Percentiles rank a stretch among this genome's conserved stretches.
phyloP scores from a whole-genome alignment of 192 early-diverging fungal species.

The Chytriomyces confervae region DNA sequence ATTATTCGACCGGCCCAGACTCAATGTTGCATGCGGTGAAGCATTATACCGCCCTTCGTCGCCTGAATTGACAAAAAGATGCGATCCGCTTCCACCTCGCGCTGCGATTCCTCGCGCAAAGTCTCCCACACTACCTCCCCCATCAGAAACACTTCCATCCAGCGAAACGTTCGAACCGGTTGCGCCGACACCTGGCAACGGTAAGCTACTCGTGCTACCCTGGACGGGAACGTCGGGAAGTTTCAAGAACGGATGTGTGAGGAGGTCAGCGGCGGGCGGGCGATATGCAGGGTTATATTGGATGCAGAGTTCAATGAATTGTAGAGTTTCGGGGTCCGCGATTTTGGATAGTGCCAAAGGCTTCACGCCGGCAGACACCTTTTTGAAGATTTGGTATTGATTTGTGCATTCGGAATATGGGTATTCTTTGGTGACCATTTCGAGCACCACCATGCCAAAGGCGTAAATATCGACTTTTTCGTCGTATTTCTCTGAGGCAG shows the following conservation, averaged over 20 bases:
- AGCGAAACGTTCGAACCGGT: neutral
- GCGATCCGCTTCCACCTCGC: neutral
- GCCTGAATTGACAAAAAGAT: no score
- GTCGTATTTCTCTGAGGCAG: slow-evolving; percentile 66
- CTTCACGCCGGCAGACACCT: slow-evolving; percentile 77
- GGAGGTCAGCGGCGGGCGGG: slow-evolving; percentile 55
- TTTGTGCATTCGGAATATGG: slow-evolving; percentile 86
- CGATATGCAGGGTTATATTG: slow-evolving; percentile 55
- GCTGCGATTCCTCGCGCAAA: neutral
- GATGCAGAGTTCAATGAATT: slow-evolving; percentile 74
- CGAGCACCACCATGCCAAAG: slow-evolving; percentile 76
- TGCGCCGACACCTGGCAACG: neutral
- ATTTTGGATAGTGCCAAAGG: slow-evolving; percentile 70
- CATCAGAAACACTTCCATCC: neutral
- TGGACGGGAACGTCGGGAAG: slow-evolving; percentile 2
- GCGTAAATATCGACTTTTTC: slow-evolving; percentile 91
- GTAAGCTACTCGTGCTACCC: neutral
- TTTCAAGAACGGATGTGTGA: slow-evolving; percentile 54
- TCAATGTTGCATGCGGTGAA: neutral
- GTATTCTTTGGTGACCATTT: slow-evolving; percentile 80
- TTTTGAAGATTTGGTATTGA: slow-evolving; percentile 83
- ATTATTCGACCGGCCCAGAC: neutral
- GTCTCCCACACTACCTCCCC: neutral
- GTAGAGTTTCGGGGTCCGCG: slow-evolving; percentile 62
- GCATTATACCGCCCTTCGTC: neutral